Evolutionary conservation across 495 filamentous ascomycete species (phyloP), one percentile per base, ranked within the genome.

Genomic region (Daldinia caldariorum): DNA sequence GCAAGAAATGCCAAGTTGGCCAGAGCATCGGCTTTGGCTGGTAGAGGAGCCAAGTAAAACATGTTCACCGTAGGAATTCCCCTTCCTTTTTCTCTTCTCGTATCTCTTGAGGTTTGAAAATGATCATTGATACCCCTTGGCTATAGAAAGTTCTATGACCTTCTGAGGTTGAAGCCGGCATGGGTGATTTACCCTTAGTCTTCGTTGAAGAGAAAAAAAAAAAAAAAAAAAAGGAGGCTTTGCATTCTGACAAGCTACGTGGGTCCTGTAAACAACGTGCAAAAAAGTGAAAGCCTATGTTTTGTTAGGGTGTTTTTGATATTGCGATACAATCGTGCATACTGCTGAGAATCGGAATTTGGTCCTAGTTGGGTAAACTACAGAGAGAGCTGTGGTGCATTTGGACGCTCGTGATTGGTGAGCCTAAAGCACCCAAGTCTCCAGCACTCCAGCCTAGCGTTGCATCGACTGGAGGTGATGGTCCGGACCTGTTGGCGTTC

Each of bases 1-100:
- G 85, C 83, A 51, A 78, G 82, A 45, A 82, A 85, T 69, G 77
- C 79, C 22, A 80, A 83, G 53, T 37, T 83, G 60, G 79, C 80
- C 7, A 78, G 78, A 58, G 65, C 76, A 32, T 79, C 81, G 1
- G 79, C 79, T 45, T 50, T 83, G 37, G 81, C 80, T 58, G 82
- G 82, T 4, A 78, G 82, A 70, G 82, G 80, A 56, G 82, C 82
- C 16, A 81, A 72, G 64, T 84, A 53, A 26, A 26, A 74, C 67
- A 45, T 4, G 32, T 16, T 31, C 34, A 41, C 43, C n/a, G 18
- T 50, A n/a, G 32, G 14, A 37, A 10, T 26, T 26, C 6, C 6
- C 5, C 34, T 6, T 35, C 34, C 34, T 35, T 35, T 35, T 32
- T 12, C 32, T 37, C 32, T 31, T 53, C 20, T 55, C 57, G 39